Evolutionary conservation across 495 filamentous ascomycete species (phyloP), one percentile per base, ranked within the genome.

Genomic region (Penicillium samsonianum): DNA sequence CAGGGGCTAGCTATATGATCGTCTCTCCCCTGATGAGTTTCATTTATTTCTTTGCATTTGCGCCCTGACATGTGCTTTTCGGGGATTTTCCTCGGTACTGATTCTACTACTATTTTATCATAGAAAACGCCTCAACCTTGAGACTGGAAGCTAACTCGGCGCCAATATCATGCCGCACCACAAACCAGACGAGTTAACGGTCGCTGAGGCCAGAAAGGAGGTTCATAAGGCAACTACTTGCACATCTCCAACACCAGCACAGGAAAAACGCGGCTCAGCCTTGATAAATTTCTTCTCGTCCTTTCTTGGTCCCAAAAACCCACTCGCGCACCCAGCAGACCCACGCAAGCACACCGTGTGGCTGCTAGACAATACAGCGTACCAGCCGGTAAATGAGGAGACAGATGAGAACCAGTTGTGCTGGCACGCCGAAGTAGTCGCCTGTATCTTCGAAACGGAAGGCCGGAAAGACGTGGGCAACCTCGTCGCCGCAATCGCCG

Each of bases 351-450:
- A 96, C 60, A 82, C 80, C 10, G 86, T 97, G 22, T 97, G 93
- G 93, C 76, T 98, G 12, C 71, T 97, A 38, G 91, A 97, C 75
- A 97, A 94, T 64, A 91, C 90, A 8, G 93, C 91, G 6, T 96
- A 87, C 67, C 84, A 84, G 46, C 63, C 68, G 20, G 60, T 67
- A 8, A 58, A 67, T 2, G 58, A 70, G 20, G 50, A 56, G 2
- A 47, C 65, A 23, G 31, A 65, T 55, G 17, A 65, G 60, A 20
- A 76, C 62, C 20, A 69, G 66, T 46, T 69, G 61, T 58, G 69
- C 51, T 96, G 90, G 91, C 77, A 89, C 56, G 88, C 87, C 5
- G 90, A 96, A 59, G 89, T 90, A 53, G 84, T 96, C 1, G 82
- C 87, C 2, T 90, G 88, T 37, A 89, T 88, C 55, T 96, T 97